Conservation (phyloP, 2,329 filamentous ascomycete species). For the Teratosphaeria epicoccoides region DNA sequence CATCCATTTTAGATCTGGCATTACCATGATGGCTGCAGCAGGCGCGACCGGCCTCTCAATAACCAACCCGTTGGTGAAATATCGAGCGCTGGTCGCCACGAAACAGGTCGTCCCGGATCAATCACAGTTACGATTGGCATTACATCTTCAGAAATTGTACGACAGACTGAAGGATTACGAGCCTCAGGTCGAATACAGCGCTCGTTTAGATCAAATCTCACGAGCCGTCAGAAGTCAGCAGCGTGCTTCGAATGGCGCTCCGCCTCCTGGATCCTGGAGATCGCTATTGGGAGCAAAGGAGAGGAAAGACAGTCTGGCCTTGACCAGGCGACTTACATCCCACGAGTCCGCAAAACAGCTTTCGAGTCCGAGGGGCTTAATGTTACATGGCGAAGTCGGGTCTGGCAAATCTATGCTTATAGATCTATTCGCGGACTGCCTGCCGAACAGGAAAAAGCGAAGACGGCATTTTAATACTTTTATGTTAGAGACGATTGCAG, state of each 20-base stretch:
- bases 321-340: slow-evolving; percentile 58
- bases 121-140: slow-evolving; percentile 37
- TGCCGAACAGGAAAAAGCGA: slow-evolving; percentile 62
- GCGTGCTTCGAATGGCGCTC: slow-evolving; percentile 2
- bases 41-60: slow-evolving; percentile 33
- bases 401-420: slow-evolving; percentile 80
- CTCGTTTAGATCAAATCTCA: slow-evolving; percentile 52
- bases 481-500: slow-evolving; percentile 67
- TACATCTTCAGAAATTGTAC: slow-evolving; percentile 70
- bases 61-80: slow-evolving; percentile 64
- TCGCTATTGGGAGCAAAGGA: slow-evolving; percentile 45
- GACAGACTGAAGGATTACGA: slow-evolving; percentile 67
- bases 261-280: slow-evolving; percentile 32
- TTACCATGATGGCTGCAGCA: background rate
- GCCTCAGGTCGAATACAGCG: slow-evolving; percentile 57
- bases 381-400: slow-evolving; percentile 72
- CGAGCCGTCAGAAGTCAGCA: slow-evolving; percentile 29
- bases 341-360: slow-evolving; percentile 62
- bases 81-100: slow-evolving; percentile 58
- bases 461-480: slow-evolving; percentile 81
- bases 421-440: slow-evolving; percentile 65
- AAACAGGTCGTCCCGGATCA: slow-evolving; percentile 58
- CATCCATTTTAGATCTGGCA: background rate
- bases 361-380: slow-evolving; percentile 61
- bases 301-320: slow-evolving; percentile 44